Conservation (phyloP, 768 basidiomycete species). For the Collybia nuda region DNA sequence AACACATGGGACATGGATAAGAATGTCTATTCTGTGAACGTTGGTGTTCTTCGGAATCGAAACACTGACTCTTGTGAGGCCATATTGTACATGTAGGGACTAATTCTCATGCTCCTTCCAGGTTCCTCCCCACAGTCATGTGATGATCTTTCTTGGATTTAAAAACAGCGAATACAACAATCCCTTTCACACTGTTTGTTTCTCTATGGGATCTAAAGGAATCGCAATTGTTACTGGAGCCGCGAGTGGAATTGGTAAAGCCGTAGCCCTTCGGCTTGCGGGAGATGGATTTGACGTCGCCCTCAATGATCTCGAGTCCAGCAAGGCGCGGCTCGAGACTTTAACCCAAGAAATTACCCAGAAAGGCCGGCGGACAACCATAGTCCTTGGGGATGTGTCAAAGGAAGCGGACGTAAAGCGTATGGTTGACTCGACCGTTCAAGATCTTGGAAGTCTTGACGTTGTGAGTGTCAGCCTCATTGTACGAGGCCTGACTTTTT, state of each 20-base stretch:
- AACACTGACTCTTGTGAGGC: too few relatives aligned
- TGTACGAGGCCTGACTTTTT: too few relatives aligned
- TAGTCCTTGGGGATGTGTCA: slow-evolving; percentile 19
- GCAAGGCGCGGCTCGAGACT: background rate
- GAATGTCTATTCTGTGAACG: too few relatives aligned
- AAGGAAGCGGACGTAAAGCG: slow-evolving; percentile 19
- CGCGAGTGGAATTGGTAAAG: slow-evolving; percentile 17
- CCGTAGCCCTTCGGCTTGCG: slow-evolving; percentile 17
- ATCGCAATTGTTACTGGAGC: slow-evolving; percentile 5
- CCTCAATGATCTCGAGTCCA: slow-evolving; percentile 34
- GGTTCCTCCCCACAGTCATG: too few relatives aligned
- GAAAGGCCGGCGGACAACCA: slow-evolving; percentile 9
- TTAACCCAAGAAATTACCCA: slow-evolving; percentile 17
- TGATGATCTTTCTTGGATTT: too few relatives aligned
- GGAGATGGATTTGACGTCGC: slow-evolving; percentile 18
- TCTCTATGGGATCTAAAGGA: slow-evolving; percentile 1
- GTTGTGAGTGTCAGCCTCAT: slow-evolving; percentile 21
- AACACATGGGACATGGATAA: too few relatives aligned
- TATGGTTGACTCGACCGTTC: slow-evolving; percentile 20
- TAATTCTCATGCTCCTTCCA: too few relatives aligned
- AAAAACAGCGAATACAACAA: too few relatives aligned
- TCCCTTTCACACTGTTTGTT: too few relatives aligned
- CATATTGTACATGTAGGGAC: too few relatives aligned
- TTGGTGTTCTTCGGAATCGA: too few relatives aligned
- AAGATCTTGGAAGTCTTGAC: slow-evolving; percentile 23